A percentile compares a stretch with the other conserved stretches of the same genome.
phyloP scores from a whole-genome alignment of 2,329 filamentous ascomycete species.

The Zymoseptoria tritici region DNA sequence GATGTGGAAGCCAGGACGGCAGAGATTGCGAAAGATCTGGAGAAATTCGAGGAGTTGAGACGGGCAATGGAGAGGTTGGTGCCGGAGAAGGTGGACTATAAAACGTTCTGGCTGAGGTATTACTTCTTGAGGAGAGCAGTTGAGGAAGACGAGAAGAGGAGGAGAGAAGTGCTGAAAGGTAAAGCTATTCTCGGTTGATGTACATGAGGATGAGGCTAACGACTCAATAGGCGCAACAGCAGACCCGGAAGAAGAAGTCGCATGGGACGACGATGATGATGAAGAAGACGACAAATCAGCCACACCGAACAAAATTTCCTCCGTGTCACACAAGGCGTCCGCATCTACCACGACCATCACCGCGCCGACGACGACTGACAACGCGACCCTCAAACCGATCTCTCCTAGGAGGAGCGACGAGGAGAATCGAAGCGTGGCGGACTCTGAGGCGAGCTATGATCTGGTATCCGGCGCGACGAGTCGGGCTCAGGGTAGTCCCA shows the following conservation, averaged over 20 bases:
- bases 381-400: constrained; percentile 8
- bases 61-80: constrained; percentile 91
- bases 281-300: constrained; percentile 40
- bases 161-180: constrained; percentile 89
- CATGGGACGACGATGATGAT: constrained; percentile 68
- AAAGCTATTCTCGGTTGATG: constrained; percentile 24
- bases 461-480: constrained; percentile 71
- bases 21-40: constrained; percentile 71
- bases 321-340: constrained; percentile 15
- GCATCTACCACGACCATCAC: constrained; percentile 26
- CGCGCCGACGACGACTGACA: constrained; percentile 14
- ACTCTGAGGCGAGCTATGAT: constrained; percentile 94
- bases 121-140: constrained; percentile 91
- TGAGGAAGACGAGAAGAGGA: constrained; percentile 82
- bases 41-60: constrained; percentile 78
- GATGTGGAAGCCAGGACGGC: constrained; percentile 77
- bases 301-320: constrained; percentile 25
- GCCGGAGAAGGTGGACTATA: constrained; percentile 85
- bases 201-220: constrained; percentile 8
- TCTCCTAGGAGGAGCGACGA: constrained; percentile 51
- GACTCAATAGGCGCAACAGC: constrained; percentile 52
- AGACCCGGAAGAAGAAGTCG: constrained; percentile 65
- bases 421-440: constrained; percentile 68
- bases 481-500: constrained; percentile 62
- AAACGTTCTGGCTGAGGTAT: constrained; percentile 86